Evolutionary conservation across 2,329 filamentous ascomycete genomes (phyloP), one percentile per base, ranked within the genome.

Genomic region (Epichloe scottii): DNA sequence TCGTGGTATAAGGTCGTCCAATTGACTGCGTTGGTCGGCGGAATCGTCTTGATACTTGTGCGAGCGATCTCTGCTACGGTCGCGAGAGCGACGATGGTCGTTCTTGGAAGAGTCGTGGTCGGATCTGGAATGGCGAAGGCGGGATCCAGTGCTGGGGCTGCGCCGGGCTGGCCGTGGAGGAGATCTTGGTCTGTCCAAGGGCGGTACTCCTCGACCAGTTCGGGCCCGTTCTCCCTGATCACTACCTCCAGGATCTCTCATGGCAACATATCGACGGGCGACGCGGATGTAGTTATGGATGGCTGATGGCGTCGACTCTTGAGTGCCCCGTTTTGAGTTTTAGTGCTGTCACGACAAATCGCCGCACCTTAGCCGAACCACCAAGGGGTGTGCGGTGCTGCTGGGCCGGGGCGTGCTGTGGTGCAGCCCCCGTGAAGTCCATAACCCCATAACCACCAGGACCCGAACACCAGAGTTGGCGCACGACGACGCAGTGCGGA

Each of bases 211-310:
- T 62, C 64, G 63, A 55, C 66, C 64, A 54, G 58, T 57, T 58
- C 65, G 62, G 62, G 62, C 63, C 63, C 63, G 58, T 55, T 68
- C 65, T 63, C 64, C 60, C 57, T 64, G 58, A 48, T 68, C 58
- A 58, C 58, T 60, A 64, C 62, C 61, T 59, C 62, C 60, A 52
- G 60, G 61, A 63, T 69, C 65, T 61, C 56, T 69, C 68, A 70
- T 70, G 63, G 66, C 65, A 66, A 63, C 66, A 70, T 69, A 57
- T 63, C 60, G 62, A 62, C 59, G 60, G 60, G 58, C 60, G 63
- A 63, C 59, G 62, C 59, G 59, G 60, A 66, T 61, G 58, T 59
- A 60, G 60, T 58, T 61, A 55, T 60, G 58, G 56, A 55, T 59
- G 58, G 58, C 60, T 54, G 62, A 61, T 61, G 54, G 59, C 54